Percentiles rank a stretch among this genome's conserved stretches.
These are phyloP conservation scores for Lactarius deliciosus DNA, from an alignment of 768 basidiomycete species.

Conservation along the genomic window DNA sequence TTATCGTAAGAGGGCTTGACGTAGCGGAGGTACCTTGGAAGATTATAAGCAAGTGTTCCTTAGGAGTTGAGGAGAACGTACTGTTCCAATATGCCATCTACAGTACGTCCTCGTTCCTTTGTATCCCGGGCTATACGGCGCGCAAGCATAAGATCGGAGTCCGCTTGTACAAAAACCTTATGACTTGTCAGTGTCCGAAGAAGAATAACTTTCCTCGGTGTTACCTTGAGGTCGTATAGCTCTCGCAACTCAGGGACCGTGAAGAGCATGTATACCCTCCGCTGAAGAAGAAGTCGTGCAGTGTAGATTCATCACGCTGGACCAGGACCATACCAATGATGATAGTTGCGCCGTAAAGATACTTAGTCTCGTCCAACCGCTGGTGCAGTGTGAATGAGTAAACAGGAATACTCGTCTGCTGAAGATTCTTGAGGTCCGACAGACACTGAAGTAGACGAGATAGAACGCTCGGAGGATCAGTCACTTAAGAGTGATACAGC, in stretches of 20 bases:
- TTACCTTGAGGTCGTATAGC: slow-evolving; percentile 89
- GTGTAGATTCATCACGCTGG: background rate
- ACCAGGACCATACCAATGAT: slow-evolving; percentile 64
- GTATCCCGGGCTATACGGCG: slow-evolving; percentile 87
- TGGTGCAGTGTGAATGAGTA: slow-evolving; percentile 95
- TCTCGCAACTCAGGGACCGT: slow-evolving; percentile 74
- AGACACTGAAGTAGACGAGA: slow-evolving; percentile 57
- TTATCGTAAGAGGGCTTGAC: slow-evolving; percentile 96
- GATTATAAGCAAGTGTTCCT: background rate
- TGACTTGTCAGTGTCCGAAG: background rate
- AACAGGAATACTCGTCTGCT: slow-evolving; percentile 84
- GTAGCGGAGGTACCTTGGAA: slow-evolving; percentile 77
- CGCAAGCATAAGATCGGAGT: slow-evolving; percentile 96
- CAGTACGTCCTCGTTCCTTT: slow-evolving; percentile 80
- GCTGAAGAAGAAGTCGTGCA: slow-evolving; percentile 41
- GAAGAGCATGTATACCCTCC: slow-evolving; percentile 90
- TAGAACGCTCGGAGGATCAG: background rate
- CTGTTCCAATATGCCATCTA: slow-evolving; percentile 90
- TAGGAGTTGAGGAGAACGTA: slow-evolving; percentile 37
- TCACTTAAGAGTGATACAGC: slow-evolving; percentile 10
- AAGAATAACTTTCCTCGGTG: background rate
- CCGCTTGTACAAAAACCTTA: slow-evolving; percentile 87
- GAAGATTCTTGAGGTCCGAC: slow-evolving; percentile 79
- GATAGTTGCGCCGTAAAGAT: slow-evolving; percentile 90
- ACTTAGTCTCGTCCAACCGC: slow-evolving; percentile 72